A percentile compares a stretch with the other conserved stretches of the same genome.
Conservation (phyloP, 805 yeast genomes). For the Priceomyces carsonii region DNA sequence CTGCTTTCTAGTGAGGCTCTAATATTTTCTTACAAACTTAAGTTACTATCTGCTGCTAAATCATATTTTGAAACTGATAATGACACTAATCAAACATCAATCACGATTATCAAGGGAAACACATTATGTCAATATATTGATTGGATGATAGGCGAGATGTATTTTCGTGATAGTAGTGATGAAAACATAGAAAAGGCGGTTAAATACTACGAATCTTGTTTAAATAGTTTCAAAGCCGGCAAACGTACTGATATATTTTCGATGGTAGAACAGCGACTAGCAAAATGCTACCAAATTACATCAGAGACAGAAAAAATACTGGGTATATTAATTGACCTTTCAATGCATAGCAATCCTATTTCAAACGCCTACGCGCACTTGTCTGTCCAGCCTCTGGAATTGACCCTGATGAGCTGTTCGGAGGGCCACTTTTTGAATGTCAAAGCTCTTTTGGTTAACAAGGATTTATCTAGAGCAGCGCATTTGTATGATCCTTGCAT, state of each 20-base stretch:
- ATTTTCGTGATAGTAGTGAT: conserved; percentile 17
- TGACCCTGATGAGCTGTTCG: neutral
- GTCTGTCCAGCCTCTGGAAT: neutral
- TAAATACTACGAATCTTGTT: conserved; percentile 16
- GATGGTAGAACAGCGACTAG: conserved; percentile 34
- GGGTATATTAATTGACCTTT: conserved; percentile 1
- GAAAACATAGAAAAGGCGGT: conserved; percentile 16
- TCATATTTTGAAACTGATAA: conserved; percentile 1
- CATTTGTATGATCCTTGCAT: conserved; percentile 18
- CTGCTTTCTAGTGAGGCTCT: conserved; percentile 9
- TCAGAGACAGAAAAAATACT: conserved; percentile 18
- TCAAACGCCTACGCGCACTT: neutral
- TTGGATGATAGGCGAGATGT: conserved; percentile 54
- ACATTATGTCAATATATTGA: conserved; percentile 32
- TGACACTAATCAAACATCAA: neutral
- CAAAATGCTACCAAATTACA: conserved; percentile 35
- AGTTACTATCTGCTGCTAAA: conserved; percentile 21
- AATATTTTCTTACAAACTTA: conserved; percentile 12
- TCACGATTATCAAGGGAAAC: no score
- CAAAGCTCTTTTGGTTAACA: conserved; percentile 16
- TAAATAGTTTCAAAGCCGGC: conserved; percentile 11
- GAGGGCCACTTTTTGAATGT: conserved; percentile 14
- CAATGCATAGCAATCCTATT: neutral
- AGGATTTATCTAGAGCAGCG: conserved; percentile 10
- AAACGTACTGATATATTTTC: conserved; percentile 40